phyloP scores from a whole-genome alignment of 2,329 filamentous ascomycete genomes.

The Phialocephala sp. region DNA sequence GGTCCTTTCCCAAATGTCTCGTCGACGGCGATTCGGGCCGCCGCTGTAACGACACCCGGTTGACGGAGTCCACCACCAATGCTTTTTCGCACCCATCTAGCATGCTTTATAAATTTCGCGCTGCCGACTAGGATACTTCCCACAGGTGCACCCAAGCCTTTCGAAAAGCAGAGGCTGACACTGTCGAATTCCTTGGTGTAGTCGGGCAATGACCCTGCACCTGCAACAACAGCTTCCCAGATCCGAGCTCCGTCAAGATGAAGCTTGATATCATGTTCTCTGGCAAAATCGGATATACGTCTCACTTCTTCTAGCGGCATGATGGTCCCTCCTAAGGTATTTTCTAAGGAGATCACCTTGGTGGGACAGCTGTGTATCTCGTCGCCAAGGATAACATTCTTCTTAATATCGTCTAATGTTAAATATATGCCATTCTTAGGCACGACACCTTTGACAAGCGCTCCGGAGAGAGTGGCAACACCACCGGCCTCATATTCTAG shows the following conservation, averaged over 20 bases:
- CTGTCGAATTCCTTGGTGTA: slow-evolving; percentile 75
- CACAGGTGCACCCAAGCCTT: slow-evolving; percentile 81
- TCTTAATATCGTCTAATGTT: slow-evolving; percentile 67
- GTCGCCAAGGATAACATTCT: slow-evolving; percentile 65
- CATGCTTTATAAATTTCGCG: slow-evolving; percentile 62
- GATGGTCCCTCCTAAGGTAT: slow-evolving; percentile 80
- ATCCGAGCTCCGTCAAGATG: slow-evolving; percentile 82
- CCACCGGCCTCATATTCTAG: slow-evolving; percentile 70
- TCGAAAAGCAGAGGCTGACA: slow-evolving; percentile 79
- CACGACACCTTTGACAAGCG: slow-evolving; percentile 68
- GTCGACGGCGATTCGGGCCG: slow-evolving; percentile 77
- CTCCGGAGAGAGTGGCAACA: slow-evolving; percentile 72
- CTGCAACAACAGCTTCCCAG: slow-evolving; percentile 80
- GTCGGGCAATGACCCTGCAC: slow-evolving; percentile 69
- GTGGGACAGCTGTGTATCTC: slow-evolving; percentile 83
- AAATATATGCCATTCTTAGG: slow-evolving; percentile 73
- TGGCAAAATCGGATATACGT: slow-evolving; percentile 74
- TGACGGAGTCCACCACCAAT: slow-evolving; percentile 82
- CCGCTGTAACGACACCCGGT: slow-evolving; percentile 75
- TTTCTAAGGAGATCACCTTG: slow-evolving; percentile 81
- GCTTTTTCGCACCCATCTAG: slow-evolving; percentile 78
- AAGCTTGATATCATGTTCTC: slow-evolving; percentile 65
- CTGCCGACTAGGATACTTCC: slow-evolving; percentile 74
- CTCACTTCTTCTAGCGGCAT: slow-evolving; percentile 76
- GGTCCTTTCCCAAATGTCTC: slow-evolving; percentile 73